Evolutionary conservation across 2,329 filamentous ascomycete species (phyloP), one percentile per base, ranked within the genome.

Genomic region (Xylariaceae sp.): DNA sequence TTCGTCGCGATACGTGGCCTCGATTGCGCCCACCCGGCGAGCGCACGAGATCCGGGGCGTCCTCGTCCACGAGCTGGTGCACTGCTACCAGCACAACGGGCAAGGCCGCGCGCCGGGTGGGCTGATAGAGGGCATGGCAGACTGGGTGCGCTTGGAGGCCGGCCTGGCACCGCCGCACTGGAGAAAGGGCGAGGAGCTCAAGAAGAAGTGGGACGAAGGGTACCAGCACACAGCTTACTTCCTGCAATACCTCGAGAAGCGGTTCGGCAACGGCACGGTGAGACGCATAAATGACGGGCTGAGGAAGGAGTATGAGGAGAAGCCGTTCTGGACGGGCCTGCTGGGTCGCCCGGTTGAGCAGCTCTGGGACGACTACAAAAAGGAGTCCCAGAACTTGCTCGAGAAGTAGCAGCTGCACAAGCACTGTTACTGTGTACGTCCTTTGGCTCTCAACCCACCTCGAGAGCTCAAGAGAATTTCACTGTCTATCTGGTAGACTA

Each of bases 151-250:
- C 2, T 66, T 97, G 44, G 79, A 78, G 48, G 81, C 81, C 34
- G 75, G 74, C 0, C 71, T 94, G 18, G 76, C 70, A 7, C 87
- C 90, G 28, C 85, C 86, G 34, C 89, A 96, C 64, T 97, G 90
- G 90, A 82, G 78, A 57, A 68, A 67, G 2, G 41, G 26, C 21
- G 46, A 45, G 3, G 47, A 39, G 18, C 23, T 38, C 11, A 38
- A 43, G 0, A 74, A 74, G 13, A 71, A 74, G n/a, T 96, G 89
- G 89, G 88, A 95, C 61, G 76, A 73, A 27, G 89, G 89, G 0
- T 97, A 97, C 63, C 83, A 96, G 67, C 77, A 84, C 50, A 97
- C 90, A 5, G 92, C 82, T 1, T 97, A 87, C 61, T 97, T 97
- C 53, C 65, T 97, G 35, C 81, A 92, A 38, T 95, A 87, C 66